phyloP scores from a whole-genome alignment of 2,329 filamentous ascomycete species.

The Colletotrichum sp. region DNA sequence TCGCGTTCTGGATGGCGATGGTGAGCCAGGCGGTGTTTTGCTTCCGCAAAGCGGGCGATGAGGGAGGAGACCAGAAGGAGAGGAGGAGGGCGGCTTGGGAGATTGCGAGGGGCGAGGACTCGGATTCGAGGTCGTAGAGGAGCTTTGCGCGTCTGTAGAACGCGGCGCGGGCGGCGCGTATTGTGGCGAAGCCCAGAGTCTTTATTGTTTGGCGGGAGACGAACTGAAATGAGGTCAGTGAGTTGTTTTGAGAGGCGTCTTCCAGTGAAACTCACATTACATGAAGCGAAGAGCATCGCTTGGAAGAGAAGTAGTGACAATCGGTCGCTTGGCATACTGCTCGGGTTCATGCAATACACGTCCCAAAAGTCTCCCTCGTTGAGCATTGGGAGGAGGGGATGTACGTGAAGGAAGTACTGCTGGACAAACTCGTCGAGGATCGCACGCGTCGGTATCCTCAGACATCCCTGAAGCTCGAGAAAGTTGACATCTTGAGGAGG shows the following conservation, averaged over 20 bases:
- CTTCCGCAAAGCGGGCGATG: conserved; percentile 33
- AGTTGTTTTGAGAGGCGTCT: not conserved
- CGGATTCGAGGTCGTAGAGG: conserved; percentile 49
- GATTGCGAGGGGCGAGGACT: conserved; percentile 44
- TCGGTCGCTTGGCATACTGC: conserved; percentile 25
- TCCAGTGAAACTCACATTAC: conserved; percentile 34
- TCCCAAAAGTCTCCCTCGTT: conserved; percentile 53
- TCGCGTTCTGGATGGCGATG: conserved; percentile 55
- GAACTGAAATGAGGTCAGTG: conserved; percentile 32
- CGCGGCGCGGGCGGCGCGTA: conserved; percentile 46
- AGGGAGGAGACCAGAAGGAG: conserved; percentile 44
- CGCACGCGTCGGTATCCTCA: conserved; percentile 45
- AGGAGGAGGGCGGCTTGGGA: conserved; percentile 48
- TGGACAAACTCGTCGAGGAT: conserved; percentile 53
- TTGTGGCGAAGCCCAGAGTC: conserved; percentile 45
- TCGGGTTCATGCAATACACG: conserved; percentile 36
- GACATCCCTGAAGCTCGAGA: conserved; percentile 49
- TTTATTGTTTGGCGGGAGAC: conserved; percentile 44
- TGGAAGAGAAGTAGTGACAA: conserved; percentile 51
- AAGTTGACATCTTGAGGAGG: conserved; percentile 52
- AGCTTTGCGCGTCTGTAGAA: conserved; percentile 46
- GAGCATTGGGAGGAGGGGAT: conserved; percentile 47
- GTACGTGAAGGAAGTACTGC: conserved; percentile 53
- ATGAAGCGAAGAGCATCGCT: conserved; percentile 50
- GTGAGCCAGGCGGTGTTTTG: conserved; percentile 55